Conservation (phyloP, 495 filamentous ascomycete species). For the Monascus purpureus region DNA sequence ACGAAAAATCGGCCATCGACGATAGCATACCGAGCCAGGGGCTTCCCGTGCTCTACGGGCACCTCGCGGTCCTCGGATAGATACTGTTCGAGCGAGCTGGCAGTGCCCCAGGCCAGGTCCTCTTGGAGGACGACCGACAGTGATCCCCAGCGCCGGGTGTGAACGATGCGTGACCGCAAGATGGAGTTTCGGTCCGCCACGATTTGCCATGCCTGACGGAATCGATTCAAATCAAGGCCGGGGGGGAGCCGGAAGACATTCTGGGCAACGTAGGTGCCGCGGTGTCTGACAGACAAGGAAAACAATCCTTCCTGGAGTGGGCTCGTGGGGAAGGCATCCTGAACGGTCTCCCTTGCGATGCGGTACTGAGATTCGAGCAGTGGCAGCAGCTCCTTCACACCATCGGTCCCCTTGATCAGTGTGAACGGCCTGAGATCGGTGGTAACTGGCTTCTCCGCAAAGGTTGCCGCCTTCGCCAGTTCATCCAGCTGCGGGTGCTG, state of each 20-base stretch:
- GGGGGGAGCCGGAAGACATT: conserved; percentile 15
- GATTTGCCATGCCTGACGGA: conserved; percentile 34
- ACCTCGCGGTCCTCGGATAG: background rate
- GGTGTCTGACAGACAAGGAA: conserved; percentile 32
- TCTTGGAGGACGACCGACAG: background rate
- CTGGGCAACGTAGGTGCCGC: conserved; percentile 34
- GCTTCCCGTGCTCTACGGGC: background rate
- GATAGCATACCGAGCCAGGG: background rate
- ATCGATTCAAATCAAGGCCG: conserved; percentile 23
- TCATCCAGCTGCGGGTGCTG: conserved; percentile 3
- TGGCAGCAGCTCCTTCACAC: too few relatives aligned
- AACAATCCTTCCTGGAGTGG: conserved; percentile 45
- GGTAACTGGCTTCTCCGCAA: too few relatives aligned
- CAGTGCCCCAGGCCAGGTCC: background rate
- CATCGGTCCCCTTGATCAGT: too few relatives aligned
- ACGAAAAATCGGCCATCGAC: background rate
- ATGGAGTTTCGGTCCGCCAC: conserved; percentile 14
- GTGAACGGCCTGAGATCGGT: too few relatives aligned
- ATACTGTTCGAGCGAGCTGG: background rate
- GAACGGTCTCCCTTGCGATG: conserved; percentile 16
- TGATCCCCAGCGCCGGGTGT: background rate
- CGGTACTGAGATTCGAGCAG: too few relatives aligned
- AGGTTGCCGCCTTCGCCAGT: too few relatives aligned
- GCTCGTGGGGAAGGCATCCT: conserved; percentile 45
- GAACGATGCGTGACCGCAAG: conserved; percentile 29